Base-by-base conservation (phyloP, 192 early-diverging fungal species). In the Coemansia sp. region DNA sequence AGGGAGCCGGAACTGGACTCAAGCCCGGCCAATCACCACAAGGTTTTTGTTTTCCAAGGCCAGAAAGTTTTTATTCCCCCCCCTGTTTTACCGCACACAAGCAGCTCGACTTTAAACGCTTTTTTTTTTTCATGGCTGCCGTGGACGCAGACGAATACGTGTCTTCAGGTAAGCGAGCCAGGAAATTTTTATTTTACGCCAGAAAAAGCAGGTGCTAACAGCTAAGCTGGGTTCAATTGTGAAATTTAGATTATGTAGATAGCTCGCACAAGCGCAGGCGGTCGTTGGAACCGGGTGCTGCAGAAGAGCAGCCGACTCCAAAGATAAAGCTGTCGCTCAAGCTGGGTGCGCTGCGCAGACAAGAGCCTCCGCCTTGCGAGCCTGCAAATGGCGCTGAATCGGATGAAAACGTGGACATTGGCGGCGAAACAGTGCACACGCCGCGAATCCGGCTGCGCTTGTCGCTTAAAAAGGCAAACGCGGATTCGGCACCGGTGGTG, bases 271-370 rank as follows among this genome's bases (percentile, higher is more conserved):
- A 46, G 28, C 57, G 11, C 14, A n/a, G 15, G 48, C 30, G 15
- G 30, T 30, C 28, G 2, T 31, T 28, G 36, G 31, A 56, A 48
- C 46, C 57, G 41, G 55, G 40, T 20, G 44, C 16, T 10, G 19
- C 44, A 5, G 44, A 46, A 5, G 44, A 46, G 7, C 19, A 46
- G 44, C 44, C 23, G 6, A 20, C 44, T 16, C 44, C 44, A 18
- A 68, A 68, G 57, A 68, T 75, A 16, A 64, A 58, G 54, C 61
- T 75, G 18, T 75, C 72, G 53, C 56, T 75, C 3, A 75, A 75
- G 50, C 54, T 75, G 5, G 72, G 72, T 6, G 36, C 62, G 23
- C 50, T 61, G 6, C 38, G 37, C 37, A 54, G 36, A 30, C 61
- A 54, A 43, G 36, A 40, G 47, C 19, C 23, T 53, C 38, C 53